Evolutionary conservation across 495 filamentous ascomycete species (phyloP).

Genomic region (Xylaria scruposa): DNA sequence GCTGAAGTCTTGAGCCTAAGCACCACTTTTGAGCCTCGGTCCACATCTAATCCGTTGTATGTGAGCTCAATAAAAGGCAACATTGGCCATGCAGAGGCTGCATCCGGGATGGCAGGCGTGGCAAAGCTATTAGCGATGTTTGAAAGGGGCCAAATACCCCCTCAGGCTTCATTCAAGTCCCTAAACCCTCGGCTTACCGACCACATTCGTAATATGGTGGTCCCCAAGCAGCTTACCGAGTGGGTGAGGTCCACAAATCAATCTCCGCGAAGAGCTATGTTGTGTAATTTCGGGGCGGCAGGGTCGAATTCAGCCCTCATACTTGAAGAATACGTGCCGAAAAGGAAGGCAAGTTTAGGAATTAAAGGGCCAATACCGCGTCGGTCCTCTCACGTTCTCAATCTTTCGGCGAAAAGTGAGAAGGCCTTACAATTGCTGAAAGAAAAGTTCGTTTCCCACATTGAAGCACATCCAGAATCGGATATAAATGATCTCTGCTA

Average conservation of each 20-base stretch:
- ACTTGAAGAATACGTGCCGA: constrained; percentile 27
- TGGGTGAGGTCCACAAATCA: constrained; percentile 40
- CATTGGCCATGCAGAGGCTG: constrained; percentile 55
- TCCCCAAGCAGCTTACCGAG: constrained; percentile 35
- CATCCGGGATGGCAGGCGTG: constrained; percentile 46
- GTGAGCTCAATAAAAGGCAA: constrained; percentile 58
- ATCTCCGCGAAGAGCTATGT: constrained; percentile 43
- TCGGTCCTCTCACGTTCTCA: constrained; percentile 23
- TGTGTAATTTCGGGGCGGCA: constrained; percentile 40
- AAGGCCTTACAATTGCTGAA: constrained; percentile 14
- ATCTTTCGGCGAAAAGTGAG: constrained; percentile 30
- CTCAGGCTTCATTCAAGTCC: constrained; percentile 47
- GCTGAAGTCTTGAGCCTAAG: constrained; percentile 69
- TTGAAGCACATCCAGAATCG: background rate
- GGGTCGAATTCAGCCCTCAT: constrained; percentile 32
- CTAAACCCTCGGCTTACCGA: constrained; percentile 45
- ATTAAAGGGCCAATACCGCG: background rate
- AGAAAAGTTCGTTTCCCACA: constrained; percentile 5
- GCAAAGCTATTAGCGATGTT: constrained; percentile 57
- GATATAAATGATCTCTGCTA: constrained; percentile 33
- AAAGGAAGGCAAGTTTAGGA: background rate
- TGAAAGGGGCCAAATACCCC: constrained; percentile 45
- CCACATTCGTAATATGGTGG: constrained; percentile 42
- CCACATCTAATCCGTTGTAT: constrained; percentile 48
- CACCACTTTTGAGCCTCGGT: constrained; percentile 58